A percentile compares a stretch with the other conserved stretches of the same genome.
Conservation (phyloP, 176 grass and related monocot species). For the Pontederia paniculata region DNA sequence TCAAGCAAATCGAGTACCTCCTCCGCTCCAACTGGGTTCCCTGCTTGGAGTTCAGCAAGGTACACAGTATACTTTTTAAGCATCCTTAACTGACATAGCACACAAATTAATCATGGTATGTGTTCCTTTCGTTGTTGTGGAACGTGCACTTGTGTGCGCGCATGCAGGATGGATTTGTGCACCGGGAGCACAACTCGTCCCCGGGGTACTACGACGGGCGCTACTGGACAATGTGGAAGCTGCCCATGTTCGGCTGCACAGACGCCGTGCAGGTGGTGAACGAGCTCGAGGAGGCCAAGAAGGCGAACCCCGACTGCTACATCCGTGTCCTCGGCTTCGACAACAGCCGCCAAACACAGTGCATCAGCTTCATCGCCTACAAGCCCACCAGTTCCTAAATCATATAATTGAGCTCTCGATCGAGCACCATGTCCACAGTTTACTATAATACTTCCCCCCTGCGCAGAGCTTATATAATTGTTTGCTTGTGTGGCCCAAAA, state of each 20-base stretch:
- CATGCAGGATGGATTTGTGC: neutral
- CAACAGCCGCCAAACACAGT: constrained; percentile 3
- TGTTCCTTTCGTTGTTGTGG: neutral
- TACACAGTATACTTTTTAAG: neutral
- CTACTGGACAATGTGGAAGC: constrained; percentile 8
- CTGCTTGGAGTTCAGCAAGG: neutral
- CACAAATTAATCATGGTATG: neutral
- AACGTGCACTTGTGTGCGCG: neutral
- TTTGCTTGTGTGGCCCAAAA: too few relatives aligned
- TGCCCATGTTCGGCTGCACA: constrained; percentile 10
- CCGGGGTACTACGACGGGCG: constrained; percentile 12
- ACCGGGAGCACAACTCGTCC: constrained; percentile 1
- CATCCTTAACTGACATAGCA: neutral
- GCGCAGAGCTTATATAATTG: too few relatives aligned
- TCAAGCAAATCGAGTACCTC: constrained; percentile 5
- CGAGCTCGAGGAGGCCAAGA: constrained; percentile 1
- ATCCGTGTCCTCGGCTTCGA: constrained; percentile 10
- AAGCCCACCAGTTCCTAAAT: neutral
- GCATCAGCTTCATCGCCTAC: constrained; percentile 7
- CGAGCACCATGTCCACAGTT: too few relatives aligned
- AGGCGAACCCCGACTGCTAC: neutral
- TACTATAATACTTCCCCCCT: too few relatives aligned
- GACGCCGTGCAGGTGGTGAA: constrained; percentile 6
- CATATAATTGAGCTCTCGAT: too few relatives aligned
- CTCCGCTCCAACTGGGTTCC: constrained; percentile 5